Evolutionary conservation across 306 rosid species (phyloP).

Genomic region (Purshia tridentata): DNA sequence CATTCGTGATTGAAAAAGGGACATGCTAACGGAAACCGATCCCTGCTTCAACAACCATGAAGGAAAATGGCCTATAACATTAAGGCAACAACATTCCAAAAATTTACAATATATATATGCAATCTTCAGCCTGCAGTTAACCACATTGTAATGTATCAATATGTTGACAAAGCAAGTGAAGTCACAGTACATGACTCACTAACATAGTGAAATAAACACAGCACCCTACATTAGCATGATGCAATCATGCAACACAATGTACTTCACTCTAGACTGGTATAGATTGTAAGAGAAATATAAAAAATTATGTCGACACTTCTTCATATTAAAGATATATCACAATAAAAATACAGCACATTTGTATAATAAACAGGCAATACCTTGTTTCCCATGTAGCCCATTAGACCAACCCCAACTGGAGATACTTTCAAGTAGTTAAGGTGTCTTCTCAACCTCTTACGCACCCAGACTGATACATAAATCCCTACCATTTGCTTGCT

Average conservation of each 20-base stretch:
- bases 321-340: background rate
- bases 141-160: slow-evolving; percentile 22
- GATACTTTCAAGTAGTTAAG: slow-evolving; percentile 80
- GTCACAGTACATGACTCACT: background rate
- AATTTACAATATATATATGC: slow-evolving; percentile 7
- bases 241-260: slow-evolving; percentile 2
- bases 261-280: background rate
- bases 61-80: slow-evolving; percentile 16
- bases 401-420: slow-evolving; percentile 91
- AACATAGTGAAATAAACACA: background rate
- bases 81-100: slow-evolving; percentile 19
- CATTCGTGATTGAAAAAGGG: slow-evolving; percentile 81
- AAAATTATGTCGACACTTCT: background rate
- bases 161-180: background rate
- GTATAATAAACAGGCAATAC: slow-evolving; percentile 32
- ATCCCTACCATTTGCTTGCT: slow-evolving; percentile 99
- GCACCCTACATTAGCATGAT: slow-evolving; percentile 1
- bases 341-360: background rate
- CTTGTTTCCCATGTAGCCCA: slow-evolving; percentile 99
- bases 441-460: slow-evolving; percentile 82
- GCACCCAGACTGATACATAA: slow-evolving; percentile 90
- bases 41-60: slow-evolving; percentile 60
- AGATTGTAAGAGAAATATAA: too few species aligned
- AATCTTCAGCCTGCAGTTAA: slow-evolving; percentile 13
- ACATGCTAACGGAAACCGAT: slow-evolving; percentile 95